A percentile compares a stretch with the other conserved stretches of the same genome.
Conservation (phyloP, 129 eudicot genomes). For the Scalesia atractyloides region DNA sequence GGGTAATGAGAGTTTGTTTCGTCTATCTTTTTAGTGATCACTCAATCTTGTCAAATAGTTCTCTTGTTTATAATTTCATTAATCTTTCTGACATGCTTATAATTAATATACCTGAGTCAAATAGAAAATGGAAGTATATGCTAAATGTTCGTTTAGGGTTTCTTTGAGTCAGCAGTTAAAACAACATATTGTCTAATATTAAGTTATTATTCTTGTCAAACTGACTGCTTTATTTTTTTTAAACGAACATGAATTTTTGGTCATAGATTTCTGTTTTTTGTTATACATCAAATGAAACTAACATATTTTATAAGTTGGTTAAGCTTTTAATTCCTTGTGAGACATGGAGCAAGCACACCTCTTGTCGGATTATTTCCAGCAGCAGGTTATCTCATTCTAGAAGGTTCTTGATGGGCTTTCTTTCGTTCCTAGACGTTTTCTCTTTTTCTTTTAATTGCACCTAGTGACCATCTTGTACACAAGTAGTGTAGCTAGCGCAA, state of each 20-base stretch:
- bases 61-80: too few relatives aligned
- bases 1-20: too few relatives aligned
- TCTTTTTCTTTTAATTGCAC: slow-evolving; percentile 90
- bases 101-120: too few relatives aligned
- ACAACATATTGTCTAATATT: neutral
- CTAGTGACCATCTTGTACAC: slow-evolving; percentile 58
- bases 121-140: neutral
- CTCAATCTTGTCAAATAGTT: too few relatives aligned
- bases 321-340: slow-evolving; percentile 44
- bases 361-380: slow-evolving; percentile 70
- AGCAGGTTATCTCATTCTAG: slow-evolving; percentile 57
- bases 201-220: neutral
- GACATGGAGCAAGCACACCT: slow-evolving; percentile 81
- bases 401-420: slow-evolving; percentile 90
- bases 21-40: too few relatives aligned
- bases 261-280: slow-evolving; percentile 9
- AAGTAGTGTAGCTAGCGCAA: slow-evolving; percentile 57
- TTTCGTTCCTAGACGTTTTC: slow-evolving; percentile 63
- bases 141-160: too few relatives aligned
- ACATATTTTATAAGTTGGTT: slow-evolving; percentile 21
- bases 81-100: too few relatives aligned
- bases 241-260: neutral
- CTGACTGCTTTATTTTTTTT: neutral
- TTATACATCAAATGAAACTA: neutral
- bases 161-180: too few relatives aligned